Evolutionary conservation across 1,284 basidiomycete genomes (phyloP).

Genomic region (Fomitopsis pinicola): DNA sequence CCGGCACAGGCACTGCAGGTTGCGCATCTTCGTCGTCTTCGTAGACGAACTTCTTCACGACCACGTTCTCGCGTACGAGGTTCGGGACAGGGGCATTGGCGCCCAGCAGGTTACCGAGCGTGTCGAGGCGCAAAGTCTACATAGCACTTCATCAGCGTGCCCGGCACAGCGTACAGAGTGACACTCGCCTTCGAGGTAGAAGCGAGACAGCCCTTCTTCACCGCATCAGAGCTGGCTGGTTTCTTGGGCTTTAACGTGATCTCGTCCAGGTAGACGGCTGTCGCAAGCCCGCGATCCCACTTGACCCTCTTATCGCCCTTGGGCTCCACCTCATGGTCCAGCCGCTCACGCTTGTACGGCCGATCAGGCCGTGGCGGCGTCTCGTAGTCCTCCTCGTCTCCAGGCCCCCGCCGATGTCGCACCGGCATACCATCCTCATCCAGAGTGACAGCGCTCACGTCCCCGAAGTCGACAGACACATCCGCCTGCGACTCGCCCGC

Average conservation of each 20-base stretch:
- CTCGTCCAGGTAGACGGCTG: constrained; percentile 56
- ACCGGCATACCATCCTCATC: constrained; percentile 27
- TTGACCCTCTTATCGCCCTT: constrained; percentile 55
- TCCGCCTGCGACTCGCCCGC: constrained; percentile 25
- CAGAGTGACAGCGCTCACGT: constrained; percentile 20
- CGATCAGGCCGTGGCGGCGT: constrained; percentile 49
- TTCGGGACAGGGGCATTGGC: constrained; percentile 56
- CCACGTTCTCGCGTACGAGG: constrained; percentile 61
- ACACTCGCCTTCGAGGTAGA: constrained; percentile 54
- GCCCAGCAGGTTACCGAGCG: constrained; percentile 68
- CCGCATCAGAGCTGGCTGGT: constrained; percentile 35
- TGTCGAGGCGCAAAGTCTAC: constrained; percentile 65
- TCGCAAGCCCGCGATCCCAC: constrained; percentile 74
- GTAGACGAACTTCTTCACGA: constrained; percentile 80
- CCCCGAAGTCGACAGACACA: constrained; percentile 11
- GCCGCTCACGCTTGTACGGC: constrained; percentile 28
- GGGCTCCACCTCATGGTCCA: constrained; percentile 29
- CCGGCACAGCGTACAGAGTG: neutral
- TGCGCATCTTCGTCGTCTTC: constrained; percentile 43
- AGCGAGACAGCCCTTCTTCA: constrained; percentile 63
- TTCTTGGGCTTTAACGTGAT: constrained; percentile 45
- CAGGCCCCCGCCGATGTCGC: constrained; percentile 58
- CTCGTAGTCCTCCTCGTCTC: constrained; percentile 80
- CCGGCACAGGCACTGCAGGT: constrained; percentile 17
- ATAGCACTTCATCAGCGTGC: neutral